Base-by-base conservation (phyloP, 176 grass and related monocot genomes). In the Typha latifolia region DNA sequence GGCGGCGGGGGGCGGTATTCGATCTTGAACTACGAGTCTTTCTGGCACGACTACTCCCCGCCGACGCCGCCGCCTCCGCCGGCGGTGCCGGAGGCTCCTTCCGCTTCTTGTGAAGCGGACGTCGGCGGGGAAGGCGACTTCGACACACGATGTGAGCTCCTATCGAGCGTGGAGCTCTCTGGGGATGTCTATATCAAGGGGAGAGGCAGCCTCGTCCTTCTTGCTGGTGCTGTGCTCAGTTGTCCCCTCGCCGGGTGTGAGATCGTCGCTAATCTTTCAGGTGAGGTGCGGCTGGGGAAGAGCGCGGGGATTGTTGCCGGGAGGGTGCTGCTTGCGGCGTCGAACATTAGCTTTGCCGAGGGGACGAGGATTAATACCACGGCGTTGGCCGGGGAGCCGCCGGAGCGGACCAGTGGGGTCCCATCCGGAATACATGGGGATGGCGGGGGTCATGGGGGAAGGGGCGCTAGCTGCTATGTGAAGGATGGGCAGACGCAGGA, bases 11-110 rank as follows among this genome's bases (percentile, higher is more conserved):
- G 53, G 16, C 14, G 72, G 59, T 94, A 85, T 73, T 90, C 81
- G 82, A 87, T 99, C 82, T 71, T 99, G 84, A 94, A 13, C 63
- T 66, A 76, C 50, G 63, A 76, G 14, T 67, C 64, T 4, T 29
- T 77, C 31, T 99, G 95, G 95, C 95, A 94, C 79, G 95, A 99
- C 72, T 93, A 99, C 81, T 87, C 95, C 13, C 95, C 89, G 12
- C 95, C 95, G 14, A 65, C 95, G 64, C 86, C 95, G 12, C 83
- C 95, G n/a, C 89, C 84, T 4, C 86, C 95, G 27, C 84, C 86
- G 0, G 85, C 81, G 49, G n/a, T 79, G 0, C 95, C 89, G 49
- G 68, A 15, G 49, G 70, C 86, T 43, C 95, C 95, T 20, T 74
- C 69, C 73, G 83, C 79, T 18, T 90, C 84, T 49, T 99, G 95